A percentile compares a stretch with the other conserved stretches of the same genome.
phyloP scores from a whole-genome alignment of 768 basidiomycete species.

The Mycena floridula region DNA sequence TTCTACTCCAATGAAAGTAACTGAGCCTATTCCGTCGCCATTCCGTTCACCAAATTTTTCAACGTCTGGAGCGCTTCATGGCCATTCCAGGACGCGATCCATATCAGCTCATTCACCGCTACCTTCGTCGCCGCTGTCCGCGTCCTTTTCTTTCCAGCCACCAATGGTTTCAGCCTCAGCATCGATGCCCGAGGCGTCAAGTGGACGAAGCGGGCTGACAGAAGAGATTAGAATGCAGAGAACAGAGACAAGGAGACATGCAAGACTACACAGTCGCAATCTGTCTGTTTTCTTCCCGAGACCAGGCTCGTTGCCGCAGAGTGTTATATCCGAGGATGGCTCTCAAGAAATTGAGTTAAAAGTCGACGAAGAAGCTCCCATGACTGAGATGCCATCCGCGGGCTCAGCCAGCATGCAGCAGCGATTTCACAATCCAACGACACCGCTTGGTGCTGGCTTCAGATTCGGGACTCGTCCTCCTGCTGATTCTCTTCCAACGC shows the following conservation, averaged over 20 bases:
- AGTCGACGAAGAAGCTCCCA: slow-evolving; percentile 33
- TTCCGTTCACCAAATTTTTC: slow-evolving; percentile 6
- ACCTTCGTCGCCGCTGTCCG: slow-evolving; percentile 44
- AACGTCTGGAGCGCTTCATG: slow-evolving; percentile 10
- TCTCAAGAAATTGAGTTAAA: slow-evolving; percentile 42
- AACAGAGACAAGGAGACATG: slow-evolving; percentile 39
- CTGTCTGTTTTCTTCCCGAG: slow-evolving; percentile 88
- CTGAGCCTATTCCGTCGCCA: slow-evolving; percentile 1
- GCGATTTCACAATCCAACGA: slow-evolving; percentile 20
- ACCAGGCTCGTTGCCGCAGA: slow-evolving; percentile 55
- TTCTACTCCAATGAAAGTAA: slow-evolving; percentile 15
- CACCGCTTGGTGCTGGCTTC: slow-evolving; percentile 49
- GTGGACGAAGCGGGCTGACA: too few species aligned
- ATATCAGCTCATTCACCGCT: slow-evolving; percentile 44
- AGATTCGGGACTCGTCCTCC: slow-evolving; percentile 58
- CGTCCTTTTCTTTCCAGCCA: slow-evolving; percentile 24
- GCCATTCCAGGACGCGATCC: slow-evolving; percentile 40
- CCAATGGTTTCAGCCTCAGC: background rate
- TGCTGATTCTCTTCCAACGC: slow-evolving; percentile 25
- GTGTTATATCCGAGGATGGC: slow-evolving; percentile 66
- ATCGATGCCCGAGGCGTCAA: too few species aligned
- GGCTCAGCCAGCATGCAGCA: slow-evolving; percentile 18
- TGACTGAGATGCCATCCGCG: slow-evolving; percentile 39
- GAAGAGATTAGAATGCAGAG: too few species aligned
- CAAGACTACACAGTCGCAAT: slow-evolving; percentile 84